Percentiles rank a stretch among this genome's conserved stretches.
phyloP scores from a whole-genome alignment of 345 rosid genomes.

The Cardamine occulta region DNA sequence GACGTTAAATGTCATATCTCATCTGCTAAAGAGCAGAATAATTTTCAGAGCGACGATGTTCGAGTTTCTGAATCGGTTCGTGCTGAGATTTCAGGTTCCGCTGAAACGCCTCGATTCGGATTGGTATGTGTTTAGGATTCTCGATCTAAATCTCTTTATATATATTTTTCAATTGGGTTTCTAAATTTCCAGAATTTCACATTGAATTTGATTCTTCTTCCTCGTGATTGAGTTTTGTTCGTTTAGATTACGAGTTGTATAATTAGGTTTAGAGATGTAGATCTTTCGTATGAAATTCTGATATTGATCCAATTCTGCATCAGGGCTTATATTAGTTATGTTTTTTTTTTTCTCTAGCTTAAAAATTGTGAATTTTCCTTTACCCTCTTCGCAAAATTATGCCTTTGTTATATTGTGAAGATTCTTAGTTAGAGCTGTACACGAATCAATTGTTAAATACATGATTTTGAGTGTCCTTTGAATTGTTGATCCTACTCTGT shows the following conservation, averaged over 20 bases:
- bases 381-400: slow-evolving; percentile 1
- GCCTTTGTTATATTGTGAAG: slow-evolving; percentile 12
- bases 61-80: slow-evolving; percentile 36
- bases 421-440: neutral
- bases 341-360: neutral
- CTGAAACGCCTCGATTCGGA: slow-evolving; percentile 40
- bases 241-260: slow-evolving; percentile 13
- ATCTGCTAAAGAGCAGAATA: slow-evolving; percentile 31
- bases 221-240: slow-evolving; percentile 4
- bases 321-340: neutral
- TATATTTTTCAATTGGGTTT: neutral
- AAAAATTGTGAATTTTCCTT: neutral
- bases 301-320: neutral
- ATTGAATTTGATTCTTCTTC: neutral
- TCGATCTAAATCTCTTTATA: slow-evolving; percentile 1
- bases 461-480: slow-evolving; percentile 4
- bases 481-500: slow-evolving; percentile 8
- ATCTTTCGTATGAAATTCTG: neutral
- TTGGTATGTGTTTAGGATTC: slow-evolving; percentile 41
- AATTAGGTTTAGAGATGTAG: slow-evolving; percentile 10
- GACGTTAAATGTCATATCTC: slow-evolving; percentile 45
- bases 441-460: neutral
- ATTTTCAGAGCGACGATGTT: slow-evolving; percentile 34
- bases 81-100: slow-evolving; percentile 35
- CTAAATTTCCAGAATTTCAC: neutral